A percentile compares a stretch with the other conserved stretches of the same genome.
Conservation (phyloP, 306 rosid genomes). For the Geum urbanum region DNA sequence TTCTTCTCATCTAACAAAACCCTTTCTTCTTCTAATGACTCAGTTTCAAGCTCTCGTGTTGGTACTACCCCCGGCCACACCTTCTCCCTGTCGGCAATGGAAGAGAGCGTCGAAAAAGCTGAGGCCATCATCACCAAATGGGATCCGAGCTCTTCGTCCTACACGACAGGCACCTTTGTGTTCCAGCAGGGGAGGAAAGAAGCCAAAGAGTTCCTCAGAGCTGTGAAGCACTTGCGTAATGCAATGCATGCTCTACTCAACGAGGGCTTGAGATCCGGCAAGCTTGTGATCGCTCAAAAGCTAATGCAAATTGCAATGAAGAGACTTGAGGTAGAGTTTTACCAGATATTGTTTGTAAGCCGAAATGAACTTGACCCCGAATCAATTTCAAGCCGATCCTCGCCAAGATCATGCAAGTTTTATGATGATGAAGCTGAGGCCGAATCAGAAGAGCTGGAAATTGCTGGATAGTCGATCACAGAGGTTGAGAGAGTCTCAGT, state of each 20-base stretch:
- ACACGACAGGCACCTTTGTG: conserved; percentile 31
- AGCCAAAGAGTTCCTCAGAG: conserved; percentile 33
- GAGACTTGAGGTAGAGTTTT: conserved; percentile 45
- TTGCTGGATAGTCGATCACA: conserved; percentile 11
- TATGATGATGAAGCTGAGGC: conserved; percentile 17
- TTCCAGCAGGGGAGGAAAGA: conserved; percentile 38
- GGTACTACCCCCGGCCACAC: conserved; percentile 10
- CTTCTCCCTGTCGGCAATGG: conserved; percentile 25
- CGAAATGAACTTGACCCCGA: conserved; percentile 35
- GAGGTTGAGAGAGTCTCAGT: conserved; percentile 30
- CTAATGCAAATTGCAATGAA: conserved; percentile 53
- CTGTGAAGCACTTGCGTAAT: conserved; percentile 27
- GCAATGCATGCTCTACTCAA: conserved; percentile 35
- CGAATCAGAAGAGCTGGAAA: conserved; percentile 23
- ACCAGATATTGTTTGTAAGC: conserved; percentile 35
- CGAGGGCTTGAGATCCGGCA: conserved; percentile 21
- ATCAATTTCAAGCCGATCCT: conserved; percentile 32
- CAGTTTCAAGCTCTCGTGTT: conserved; percentile 14
- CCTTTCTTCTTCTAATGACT: conserved; percentile 14
- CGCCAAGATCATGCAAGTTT: conserved; percentile 20
- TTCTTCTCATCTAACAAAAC: conserved; percentile 29
- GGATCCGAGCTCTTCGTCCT: conserved; percentile 33
- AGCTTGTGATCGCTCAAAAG: conserved; percentile 40
- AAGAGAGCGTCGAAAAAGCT: conserved; percentile 29
- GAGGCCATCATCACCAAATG: conserved; percentile 43